Conservation (phyloP, 352 stramenopile species). For the Phytophthora lateralis region DNA sequence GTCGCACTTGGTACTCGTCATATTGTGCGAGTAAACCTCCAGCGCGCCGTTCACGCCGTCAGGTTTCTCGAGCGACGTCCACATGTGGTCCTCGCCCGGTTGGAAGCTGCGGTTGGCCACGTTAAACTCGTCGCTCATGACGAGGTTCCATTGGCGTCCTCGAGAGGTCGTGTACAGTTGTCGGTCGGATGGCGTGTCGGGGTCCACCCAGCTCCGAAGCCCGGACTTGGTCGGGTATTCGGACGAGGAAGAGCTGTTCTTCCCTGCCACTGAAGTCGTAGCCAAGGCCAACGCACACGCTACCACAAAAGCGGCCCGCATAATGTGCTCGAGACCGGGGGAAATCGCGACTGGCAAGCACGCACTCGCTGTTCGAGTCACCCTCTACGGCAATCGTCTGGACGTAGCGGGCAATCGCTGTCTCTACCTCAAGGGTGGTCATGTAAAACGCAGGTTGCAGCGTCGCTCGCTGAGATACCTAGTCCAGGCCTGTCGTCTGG, state of each 20-base stretch:
- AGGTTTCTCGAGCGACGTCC: constrained; percentile 95
- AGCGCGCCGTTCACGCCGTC: constrained; percentile 91
- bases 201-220: constrained; percentile 58
- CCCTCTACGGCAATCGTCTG: no score
- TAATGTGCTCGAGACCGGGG: background rate
- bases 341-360: constrained; percentile 1
- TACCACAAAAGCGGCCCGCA: constrained; percentile 3
- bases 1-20: constrained; percentile 58
- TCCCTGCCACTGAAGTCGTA: constrained; percentile 11
- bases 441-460: background rate
- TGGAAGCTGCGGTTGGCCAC: constrained; percentile 84
- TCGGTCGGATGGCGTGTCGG: constrained; percentile 44
- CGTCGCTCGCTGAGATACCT: background rate
- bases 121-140: constrained; percentile 97
- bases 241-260: constrained; percentile 18
- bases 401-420: background rate
- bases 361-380: constrained; percentile 1
- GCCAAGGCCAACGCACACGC: background rate
- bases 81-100: constrained; percentile 93
- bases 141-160: constrained; percentile 56
- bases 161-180: constrained; percentile 54
- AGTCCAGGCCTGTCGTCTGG: background rate
- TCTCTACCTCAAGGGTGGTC: constrained; percentile 7
- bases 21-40: constrained; percentile 91
- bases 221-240: constrained; percentile 47